Evolutionary conservation across 306 rosid genomes (phyloP).

Genomic region (Erythrophleum fordii): DNA sequence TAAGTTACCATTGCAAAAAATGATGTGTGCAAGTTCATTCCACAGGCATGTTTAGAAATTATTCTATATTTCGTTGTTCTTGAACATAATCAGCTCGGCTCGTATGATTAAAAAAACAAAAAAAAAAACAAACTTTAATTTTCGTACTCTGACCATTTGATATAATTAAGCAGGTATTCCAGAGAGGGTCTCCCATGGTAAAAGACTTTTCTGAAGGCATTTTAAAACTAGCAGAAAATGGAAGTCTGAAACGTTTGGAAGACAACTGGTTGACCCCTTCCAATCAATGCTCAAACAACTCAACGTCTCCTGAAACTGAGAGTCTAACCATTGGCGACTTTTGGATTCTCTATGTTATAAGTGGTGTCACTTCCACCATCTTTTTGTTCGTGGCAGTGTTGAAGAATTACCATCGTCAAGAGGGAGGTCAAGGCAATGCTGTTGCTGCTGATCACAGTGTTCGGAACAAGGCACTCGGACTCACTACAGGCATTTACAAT

Average conservation of each 20-base stretch:
- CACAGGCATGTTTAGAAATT: no score
- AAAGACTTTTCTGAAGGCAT: slow-evolving; percentile 63
- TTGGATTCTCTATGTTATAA: slow-evolving; percentile 50
- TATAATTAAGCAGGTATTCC: slow-evolving; percentile 56
- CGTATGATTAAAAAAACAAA: no score
- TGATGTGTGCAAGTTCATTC: no score
- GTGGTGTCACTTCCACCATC: slow-evolving; percentile 52
- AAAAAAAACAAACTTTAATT: not conserved
- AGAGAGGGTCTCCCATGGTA: slow-evolving; percentile 60
- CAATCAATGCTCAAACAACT: slow-evolving; percentile 40
- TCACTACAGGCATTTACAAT: slow-evolving; percentile 20
- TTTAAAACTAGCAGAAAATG: slow-evolving; percentile 53
- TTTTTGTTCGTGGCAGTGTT: slow-evolving; percentile 34
- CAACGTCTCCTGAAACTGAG: slow-evolving; percentile 34
- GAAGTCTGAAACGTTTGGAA: slow-evolving; percentile 42
- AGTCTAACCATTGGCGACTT: slow-evolving; percentile 51
- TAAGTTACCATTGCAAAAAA: no score
- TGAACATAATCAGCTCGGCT: no score
- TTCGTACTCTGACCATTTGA: not conserved
- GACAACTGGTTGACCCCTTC: slow-evolving; percentile 45
- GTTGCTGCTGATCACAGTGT: not conserved
- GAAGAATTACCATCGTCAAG: not conserved
- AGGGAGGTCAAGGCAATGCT: not conserved
- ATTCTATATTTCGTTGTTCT: no score
- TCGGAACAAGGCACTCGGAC: slow-evolving; percentile 11